phyloP scores from a whole-genome alignment of 2,329 filamentous ascomycete species.

The Calonectria montana region DNA sequence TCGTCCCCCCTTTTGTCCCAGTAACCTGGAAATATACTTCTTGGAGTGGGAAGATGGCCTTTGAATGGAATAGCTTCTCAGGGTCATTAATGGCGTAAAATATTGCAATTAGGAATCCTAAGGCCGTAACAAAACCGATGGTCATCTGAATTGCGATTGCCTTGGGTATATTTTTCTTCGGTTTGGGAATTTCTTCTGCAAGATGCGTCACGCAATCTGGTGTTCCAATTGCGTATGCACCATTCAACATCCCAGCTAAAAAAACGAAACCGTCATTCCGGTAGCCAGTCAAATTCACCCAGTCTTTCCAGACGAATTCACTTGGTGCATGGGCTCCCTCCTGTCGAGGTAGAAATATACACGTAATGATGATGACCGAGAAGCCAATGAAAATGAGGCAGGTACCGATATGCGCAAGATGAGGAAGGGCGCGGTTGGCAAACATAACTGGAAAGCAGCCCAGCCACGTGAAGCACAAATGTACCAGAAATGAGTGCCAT shows the following conservation, averaged over 20 bases:
- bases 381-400: slow-evolving; percentile 61
- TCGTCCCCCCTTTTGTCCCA: slow-evolving; percentile 59
- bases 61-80: slow-evolving; percentile 58
- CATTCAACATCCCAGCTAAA: slow-evolving; percentile 62
- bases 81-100: slow-evolving; percentile 70
- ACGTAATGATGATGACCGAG: slow-evolving; percentile 65
- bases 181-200: slow-evolving; percentile 70
- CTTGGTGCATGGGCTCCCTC: slow-evolving; percentile 45
- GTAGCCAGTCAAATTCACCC: slow-evolving; percentile 53
- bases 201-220: slow-evolving; percentile 74
- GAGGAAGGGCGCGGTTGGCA: slow-evolving; percentile 63
- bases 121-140: slow-evolving; percentile 62
- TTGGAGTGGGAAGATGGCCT: slow-evolving; percentile 67
- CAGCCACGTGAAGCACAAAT: slow-evolving; percentile 53
- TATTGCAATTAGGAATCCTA: slow-evolving; percentile 62
- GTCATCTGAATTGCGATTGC: slow-evolving; percentile 62
- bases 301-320: slow-evolving; percentile 53
- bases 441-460: slow-evolving; percentile 58
- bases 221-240: slow-evolving; percentile 74
- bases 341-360: slow-evolving; percentile 60
- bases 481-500: slow-evolving; percentile 58
- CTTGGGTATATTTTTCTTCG: slow-evolving; percentile 64
- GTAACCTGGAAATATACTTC: slow-evolving; percentile 73
- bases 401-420: slow-evolving; percentile 63
- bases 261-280: slow-evolving; percentile 54